Evolutionary conservation across 2,329 filamentous ascomycete genomes (phyloP).

Genomic region (Cytospora schulzeri): DNA sequence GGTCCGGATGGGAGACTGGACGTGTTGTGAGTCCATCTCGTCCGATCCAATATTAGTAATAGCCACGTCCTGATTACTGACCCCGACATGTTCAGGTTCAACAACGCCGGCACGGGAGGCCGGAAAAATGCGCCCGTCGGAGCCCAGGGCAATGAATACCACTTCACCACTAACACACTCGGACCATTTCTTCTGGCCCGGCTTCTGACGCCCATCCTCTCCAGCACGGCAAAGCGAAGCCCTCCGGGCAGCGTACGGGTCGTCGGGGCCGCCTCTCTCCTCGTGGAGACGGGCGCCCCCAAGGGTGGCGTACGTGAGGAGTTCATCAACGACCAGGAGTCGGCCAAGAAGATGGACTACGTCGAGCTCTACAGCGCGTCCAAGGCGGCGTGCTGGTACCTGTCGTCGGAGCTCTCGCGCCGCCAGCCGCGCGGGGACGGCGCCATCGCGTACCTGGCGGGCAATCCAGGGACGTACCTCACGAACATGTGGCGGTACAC

Average conservation of each 20-base stretch:
- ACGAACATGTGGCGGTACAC: conserved; percentile 11
- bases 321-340: conserved; percentile 21
- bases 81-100: conserved; percentile 17
- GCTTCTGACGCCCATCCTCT: conserved; percentile 30
- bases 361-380: conserved; percentile 30
- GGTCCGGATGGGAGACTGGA: conserved; percentile 28
- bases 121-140: conserved; percentile 28
- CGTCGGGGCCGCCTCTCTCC: conserved; percentile 30
- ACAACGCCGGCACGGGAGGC: conserved; percentile 32
- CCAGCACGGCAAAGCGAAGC: conserved; percentile 25
- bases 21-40: conserved; percentile 21
- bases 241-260: conserved; percentile 30
- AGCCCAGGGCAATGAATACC: conserved; percentile 31
- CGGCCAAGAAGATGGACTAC: conserved; percentile 17
- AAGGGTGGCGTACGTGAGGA: conserved; percentile 28
- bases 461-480: conserved; percentile 6
- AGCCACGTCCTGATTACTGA: neutral
- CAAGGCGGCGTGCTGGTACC: conserved; percentile 32
- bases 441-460: conserved; percentile 20
- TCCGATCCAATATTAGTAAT: too few relatives aligned
- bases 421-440: conserved; percentile 22
- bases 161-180: conserved; percentile 30
- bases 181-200: conserved; percentile 29
- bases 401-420: conserved; percentile 31
- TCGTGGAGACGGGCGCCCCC: conserved; percentile 31